Evolutionary conservation across 2,329 filamentous ascomycete species (phyloP).

Genomic region (Myriosclerotinia duriaeana): DNA sequence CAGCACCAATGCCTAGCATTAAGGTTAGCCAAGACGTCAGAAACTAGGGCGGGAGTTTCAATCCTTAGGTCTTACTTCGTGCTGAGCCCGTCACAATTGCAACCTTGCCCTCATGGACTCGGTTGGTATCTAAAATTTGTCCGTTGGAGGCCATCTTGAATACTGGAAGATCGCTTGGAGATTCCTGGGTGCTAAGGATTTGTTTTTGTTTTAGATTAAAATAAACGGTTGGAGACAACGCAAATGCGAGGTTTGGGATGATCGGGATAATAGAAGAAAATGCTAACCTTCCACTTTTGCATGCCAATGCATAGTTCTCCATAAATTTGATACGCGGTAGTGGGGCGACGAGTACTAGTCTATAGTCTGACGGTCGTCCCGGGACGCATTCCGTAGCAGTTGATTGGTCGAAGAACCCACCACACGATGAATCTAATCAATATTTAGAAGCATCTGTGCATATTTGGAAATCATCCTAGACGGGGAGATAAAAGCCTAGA

Average conservation of each 20-base stretch:
- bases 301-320: not conserved
- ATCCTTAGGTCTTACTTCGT: conserved; percentile 53
- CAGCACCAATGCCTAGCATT: conserved; percentile 65
- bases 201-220: not conserved
- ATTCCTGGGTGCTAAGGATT: not conserved
- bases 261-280: not conserved
- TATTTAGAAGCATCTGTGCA: no score
- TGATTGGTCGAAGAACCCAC: not conserved
- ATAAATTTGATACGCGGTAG: not conserved
- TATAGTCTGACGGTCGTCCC: not conserved
- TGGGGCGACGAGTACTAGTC: not conserved
- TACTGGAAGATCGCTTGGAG: not conserved
- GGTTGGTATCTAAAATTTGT: not conserved
- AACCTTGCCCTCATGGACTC: conserved; percentile 60
- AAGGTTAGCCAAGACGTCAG: conserved; percentile 8
- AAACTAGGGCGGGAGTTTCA: not conserved
- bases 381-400: no score
- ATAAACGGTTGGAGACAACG: not conserved
- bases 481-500: no score
- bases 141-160: not conserved
- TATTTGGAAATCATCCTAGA: not conserved
- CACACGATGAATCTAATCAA: not conserved
- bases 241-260: not conserved
- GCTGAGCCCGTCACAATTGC: conserved; percentile 76
- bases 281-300: conserved; percentile 3